A percentile compares a stretch with the other conserved stretches of the same genome.
Conservation (phyloP, 2,329 filamentous ascomycete genomes). For the Penicillium sp. region DNA sequence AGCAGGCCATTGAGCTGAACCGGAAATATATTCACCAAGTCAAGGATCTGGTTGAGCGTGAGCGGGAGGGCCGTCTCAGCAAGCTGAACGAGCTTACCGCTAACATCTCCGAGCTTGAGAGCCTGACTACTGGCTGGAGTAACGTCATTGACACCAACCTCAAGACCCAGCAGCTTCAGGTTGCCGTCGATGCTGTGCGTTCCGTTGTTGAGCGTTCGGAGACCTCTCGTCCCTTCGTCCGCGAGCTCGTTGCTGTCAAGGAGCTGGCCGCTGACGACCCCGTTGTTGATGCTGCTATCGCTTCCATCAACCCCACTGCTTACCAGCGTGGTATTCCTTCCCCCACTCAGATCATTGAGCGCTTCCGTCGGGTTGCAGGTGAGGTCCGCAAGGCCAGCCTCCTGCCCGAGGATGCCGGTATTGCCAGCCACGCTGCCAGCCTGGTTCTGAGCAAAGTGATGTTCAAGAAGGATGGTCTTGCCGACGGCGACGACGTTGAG, state of each 20-base stretch:
- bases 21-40: slow-evolving; percentile 80
- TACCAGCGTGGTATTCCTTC: slow-evolving; percentile 92
- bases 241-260: slow-evolving; percentile 91
- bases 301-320: slow-evolving; percentile 90
- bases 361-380: slow-evolving; percentile 87
- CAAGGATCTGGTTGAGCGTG: slow-evolving; percentile 78
- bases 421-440: slow-evolving; percentile 90
- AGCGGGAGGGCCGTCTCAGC: slow-evolving; percentile 83
- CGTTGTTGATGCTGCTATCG: slow-evolving; percentile 89
- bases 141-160: slow-evolving; percentile 87
- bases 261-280: slow-evolving; percentile 83
- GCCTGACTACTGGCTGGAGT: slow-evolving; percentile 86
- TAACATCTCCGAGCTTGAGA: slow-evolving; percentile 81
- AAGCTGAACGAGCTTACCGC: slow-evolving; percentile 79
- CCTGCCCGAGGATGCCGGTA: slow-evolving; percentile 88
- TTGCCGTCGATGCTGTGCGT: slow-evolving; percentile 91
- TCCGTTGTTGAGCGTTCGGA: slow-evolving; percentile 76
- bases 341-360: slow-evolving; percentile 83
- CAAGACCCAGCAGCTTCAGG: slow-evolving; percentile 92
- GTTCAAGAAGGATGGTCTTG: slow-evolving; percentile 90
- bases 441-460: slow-evolving; percentile 89
- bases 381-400: slow-evolving; percentile 95
- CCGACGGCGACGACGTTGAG: slow-evolving; percentile 87
- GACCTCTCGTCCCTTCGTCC: slow-evolving; percentile 81
- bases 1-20: slow-evolving; percentile 89